A percentile compares a stretch with the other conserved stretches of the same genome.
Evolutionary conservation across 768 basidiomycete genomes (phyloP).

Genomic region (Suillus discolor): DNA sequence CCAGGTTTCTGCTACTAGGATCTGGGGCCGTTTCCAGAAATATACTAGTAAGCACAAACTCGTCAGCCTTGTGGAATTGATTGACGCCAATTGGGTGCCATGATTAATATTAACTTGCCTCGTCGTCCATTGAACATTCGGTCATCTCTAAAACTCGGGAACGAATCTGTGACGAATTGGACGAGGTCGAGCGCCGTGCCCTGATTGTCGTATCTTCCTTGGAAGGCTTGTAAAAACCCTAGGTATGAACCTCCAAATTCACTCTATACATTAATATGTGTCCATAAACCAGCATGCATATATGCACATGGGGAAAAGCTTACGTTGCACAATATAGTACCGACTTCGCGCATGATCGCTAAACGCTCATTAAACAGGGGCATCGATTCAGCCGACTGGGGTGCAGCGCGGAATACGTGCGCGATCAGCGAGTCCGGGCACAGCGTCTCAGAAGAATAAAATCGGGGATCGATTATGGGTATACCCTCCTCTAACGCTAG

Average conservation of each 20-base stretch:
- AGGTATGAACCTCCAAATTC: conserved; percentile 71
- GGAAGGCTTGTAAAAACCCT: conserved; percentile 65
- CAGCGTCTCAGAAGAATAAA: conserved; percentile 69
- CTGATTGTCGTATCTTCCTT: conserved; percentile 47
- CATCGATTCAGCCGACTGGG: conserved; percentile 60
- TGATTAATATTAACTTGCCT: conserved; percentile 15
- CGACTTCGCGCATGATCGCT: conserved; percentile 76
- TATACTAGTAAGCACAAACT: conserved; percentile 48
- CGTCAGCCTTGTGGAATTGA: background rate
- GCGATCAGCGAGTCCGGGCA: conserved; percentile 75
- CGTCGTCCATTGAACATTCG: conserved; percentile 54
- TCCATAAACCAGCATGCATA: background rate
- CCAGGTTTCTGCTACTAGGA: conserved; percentile 90
- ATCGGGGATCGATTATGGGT: conserved; percentile 76
- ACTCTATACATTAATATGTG: conserved; percentile 35
- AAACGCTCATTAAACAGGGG: conserved; percentile 76
- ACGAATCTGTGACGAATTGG: conserved; percentile 65
- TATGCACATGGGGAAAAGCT: conserved; percentile 23
- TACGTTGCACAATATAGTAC: conserved; percentile 69
- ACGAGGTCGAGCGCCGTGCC: conserved; percentile 78
- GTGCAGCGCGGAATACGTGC: conserved; percentile 65
- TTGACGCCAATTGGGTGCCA: background rate
- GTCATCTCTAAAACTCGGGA: conserved; percentile 81
- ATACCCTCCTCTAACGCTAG: conserved; percentile 76
- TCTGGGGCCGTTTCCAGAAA: conserved; percentile 92